A percentile compares a stretch with the other conserved stretches of the same genome.
Conservation (phyloP, 1,139 yeast genomes). For the Candida pseudocylindracea region DNA sequence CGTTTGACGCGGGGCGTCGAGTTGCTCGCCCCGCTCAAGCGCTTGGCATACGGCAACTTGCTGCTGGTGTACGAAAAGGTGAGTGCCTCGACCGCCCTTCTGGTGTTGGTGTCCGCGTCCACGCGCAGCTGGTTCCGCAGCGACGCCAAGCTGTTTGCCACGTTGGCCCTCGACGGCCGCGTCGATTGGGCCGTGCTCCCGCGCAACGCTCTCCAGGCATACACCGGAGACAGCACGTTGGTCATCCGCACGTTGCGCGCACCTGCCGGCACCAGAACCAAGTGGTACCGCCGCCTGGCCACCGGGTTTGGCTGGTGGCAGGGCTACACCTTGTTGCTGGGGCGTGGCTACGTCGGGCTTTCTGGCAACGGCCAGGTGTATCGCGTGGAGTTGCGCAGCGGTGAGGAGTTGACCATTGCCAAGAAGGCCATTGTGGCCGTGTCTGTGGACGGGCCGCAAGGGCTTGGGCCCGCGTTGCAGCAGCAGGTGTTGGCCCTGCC, state of each 20-base stretch:
- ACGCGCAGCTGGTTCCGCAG: no score
- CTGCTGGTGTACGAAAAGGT: no score
- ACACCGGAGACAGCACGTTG: constrained; percentile 23
- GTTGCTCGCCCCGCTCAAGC: no score
- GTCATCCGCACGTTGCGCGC: constrained; percentile 5
- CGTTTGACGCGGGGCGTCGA: no score
- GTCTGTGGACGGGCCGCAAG: constrained; percentile 21
- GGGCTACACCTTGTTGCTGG: constrained; percentile 26
- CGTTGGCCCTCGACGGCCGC: constrained; percentile 26
- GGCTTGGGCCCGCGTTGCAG: constrained; percentile 11
- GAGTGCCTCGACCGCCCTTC: no score
- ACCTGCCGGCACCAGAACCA: constrained; percentile 6
- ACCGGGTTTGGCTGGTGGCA: constrained; percentile 17
- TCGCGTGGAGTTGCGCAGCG: constrained; percentile 17
- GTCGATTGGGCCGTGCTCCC: constrained; percentile 39
- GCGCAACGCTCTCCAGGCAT: constrained; percentile 22
- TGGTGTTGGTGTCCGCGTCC: no score
- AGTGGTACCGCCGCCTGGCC: constrained; percentile 18
- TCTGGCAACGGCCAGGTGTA: constrained; percentile 35
- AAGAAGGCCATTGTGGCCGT: constrained; percentile 24
- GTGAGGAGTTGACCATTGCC: constrained; percentile 26
- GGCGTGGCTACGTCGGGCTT: constrained; percentile 36
- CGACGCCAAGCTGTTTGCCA: no score
- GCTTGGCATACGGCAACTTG: no score
- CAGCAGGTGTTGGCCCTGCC: constrained; percentile 11